phyloP scores from a whole-genome alignment of 2,329 filamentous ascomycete species.

The Metarhizium guizhouense region DNA sequence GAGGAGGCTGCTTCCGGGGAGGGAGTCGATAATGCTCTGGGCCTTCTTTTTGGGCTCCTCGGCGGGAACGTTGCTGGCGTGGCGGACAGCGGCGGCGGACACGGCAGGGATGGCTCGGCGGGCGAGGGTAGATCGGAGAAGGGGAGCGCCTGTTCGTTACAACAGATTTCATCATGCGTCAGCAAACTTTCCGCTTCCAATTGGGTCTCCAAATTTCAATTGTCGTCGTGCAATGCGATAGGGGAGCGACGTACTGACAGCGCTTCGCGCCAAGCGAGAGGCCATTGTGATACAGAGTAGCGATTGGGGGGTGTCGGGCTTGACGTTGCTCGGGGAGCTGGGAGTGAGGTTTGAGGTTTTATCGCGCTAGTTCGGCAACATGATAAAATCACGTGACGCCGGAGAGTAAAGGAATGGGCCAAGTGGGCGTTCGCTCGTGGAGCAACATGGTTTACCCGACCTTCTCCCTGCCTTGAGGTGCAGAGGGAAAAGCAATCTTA shows the following conservation, averaged over 20 bases:
- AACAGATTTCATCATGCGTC: conserved; percentile 9
- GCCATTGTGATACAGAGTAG: conserved; percentile 74
- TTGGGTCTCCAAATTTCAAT: conserved; percentile 10
- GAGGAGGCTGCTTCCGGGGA: conserved; percentile 84
- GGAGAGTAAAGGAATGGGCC: neutral
- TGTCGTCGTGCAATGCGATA: neutral
- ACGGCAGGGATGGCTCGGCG: conserved; percentile 67
- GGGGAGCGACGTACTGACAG: conserved; percentile 64
- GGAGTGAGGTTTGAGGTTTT: conserved; percentile 41
- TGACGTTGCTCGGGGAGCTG: conserved; percentile 36
- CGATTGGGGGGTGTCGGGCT: conserved; percentile 41
- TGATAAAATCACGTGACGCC: conserved; percentile 26
- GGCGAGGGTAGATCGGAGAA: conserved; percentile 75
- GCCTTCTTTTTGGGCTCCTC: conserved; percentile 96
- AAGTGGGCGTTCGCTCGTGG: neutral
- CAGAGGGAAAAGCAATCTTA: neutral
- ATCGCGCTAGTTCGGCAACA: conserved; percentile 34
- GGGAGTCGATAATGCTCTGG: conserved; percentile 84
- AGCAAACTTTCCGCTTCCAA: conserved; percentile 16
- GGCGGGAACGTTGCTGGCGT: conserved; percentile 67
- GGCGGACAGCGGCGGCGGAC: conserved; percentile 58
- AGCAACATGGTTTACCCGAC: conserved; percentile 13
- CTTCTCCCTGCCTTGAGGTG: conserved; percentile 6
- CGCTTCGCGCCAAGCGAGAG: conserved; percentile 92
- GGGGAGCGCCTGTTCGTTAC: conserved; percentile 64